These are phyloP conservation scores for Alternaria ethzedia DNA, from an alignment of 2,329 filamentous ascomycete species.

Conservation along the genomic window DNA sequence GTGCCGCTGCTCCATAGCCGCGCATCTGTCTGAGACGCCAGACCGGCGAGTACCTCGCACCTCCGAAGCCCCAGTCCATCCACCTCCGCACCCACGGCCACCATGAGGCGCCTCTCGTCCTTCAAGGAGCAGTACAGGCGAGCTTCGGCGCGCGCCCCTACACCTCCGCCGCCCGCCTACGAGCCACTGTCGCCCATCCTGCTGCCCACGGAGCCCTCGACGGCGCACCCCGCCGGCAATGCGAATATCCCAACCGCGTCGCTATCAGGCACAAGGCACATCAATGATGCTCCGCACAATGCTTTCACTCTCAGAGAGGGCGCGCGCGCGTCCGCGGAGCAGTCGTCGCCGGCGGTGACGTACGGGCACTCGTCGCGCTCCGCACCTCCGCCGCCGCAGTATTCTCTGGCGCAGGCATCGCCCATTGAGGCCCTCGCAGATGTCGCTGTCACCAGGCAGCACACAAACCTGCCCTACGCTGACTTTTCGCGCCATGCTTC, in stretches of 20 bases:
- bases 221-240: slow-evolving; percentile 31
- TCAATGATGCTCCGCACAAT: slow-evolving; percentile 15
- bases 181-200: slow-evolving; percentile 47
- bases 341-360: slow-evolving; percentile 15
- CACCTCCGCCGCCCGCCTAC: slow-evolving; percentile 42
- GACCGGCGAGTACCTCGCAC: slow-evolving; percentile 29
- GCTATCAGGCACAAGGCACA: slow-evolving; percentile 9
- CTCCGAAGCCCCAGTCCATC: slow-evolving; percentile 23
- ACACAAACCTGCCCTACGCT: slow-evolving; percentile 42
- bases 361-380: slow-evolving; percentile 25
- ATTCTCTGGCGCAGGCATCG: slow-evolving; percentile 37
- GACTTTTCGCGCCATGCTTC: slow-evolving; percentile 30
- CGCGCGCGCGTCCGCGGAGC: slow-evolving; percentile 17
- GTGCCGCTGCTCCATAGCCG: slow-evolving; percentile 36
- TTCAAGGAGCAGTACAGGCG: slow-evolving; percentile 45
- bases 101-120: slow-evolving; percentile 38
- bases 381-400: slow-evolving; percentile 30
- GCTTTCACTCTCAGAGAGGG: background rate
- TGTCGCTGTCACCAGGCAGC: slow-evolving; percentile 47
- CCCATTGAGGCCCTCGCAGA: slow-evolving; percentile 55
- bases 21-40: slow-evolving; percentile 30
- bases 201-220: slow-evolving; percentile 22
- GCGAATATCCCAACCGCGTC: slow-evolving; percentile 16
- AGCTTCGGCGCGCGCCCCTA: slow-evolving; percentile 37
- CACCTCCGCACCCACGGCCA: slow-evolving; percentile 26